Base-by-base conservation (phyloP, 2,329 filamentous ascomycete genomes). In the Xylariaceae sp. region DNA sequence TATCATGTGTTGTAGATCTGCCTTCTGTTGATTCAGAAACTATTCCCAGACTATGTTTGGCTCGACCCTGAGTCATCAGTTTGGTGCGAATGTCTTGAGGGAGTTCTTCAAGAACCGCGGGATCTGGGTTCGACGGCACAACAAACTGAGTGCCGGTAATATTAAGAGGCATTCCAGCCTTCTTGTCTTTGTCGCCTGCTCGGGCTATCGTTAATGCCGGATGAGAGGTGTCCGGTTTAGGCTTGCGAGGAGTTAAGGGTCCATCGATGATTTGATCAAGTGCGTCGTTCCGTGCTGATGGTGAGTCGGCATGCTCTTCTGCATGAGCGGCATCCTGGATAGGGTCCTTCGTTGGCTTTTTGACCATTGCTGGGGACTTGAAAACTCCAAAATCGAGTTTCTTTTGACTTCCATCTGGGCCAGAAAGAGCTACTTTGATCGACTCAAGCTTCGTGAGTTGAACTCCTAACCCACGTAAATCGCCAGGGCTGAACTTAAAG, bases 391-490 rank as follows among this genome's bases (percentile, higher is more conserved):
- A 96, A 27, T 77, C 80, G 17, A 97, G 73, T 39, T 80, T 84
- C 53, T 79, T 84, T 64, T 97, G 92, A 58, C 89, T 95, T 49
- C 86, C 81, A 42, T 90, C 83, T 2, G 74, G 65, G 1, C 70
- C 77, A n/a, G 76, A 69, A 1, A 66, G 58, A 2, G 73, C 70
- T 14, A 68, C 60, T 59, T 88, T 95, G 57, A 93, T 70, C 0
- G 86, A 82, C 56, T 96, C 90, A 4, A 98, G 75, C 64, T 90
- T 96, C 12, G 90, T 93, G 82, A 97, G 86, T 62, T 96, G 92
- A 1, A 97, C 79, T 0, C 93, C 93, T 8, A 98, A 73, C 1
- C 93, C 93, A 59, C 93, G 80, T n/a, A 98, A 74, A 62, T 98
- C 93, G 8, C 92, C 93, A 0, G 93, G 89, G 2, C 86, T 88